Evolutionary conservation across 106 monocot genomes (phyloP), one percentile per base, ranked within the genome.

Genomic region (Posidonia australis): DNA sequence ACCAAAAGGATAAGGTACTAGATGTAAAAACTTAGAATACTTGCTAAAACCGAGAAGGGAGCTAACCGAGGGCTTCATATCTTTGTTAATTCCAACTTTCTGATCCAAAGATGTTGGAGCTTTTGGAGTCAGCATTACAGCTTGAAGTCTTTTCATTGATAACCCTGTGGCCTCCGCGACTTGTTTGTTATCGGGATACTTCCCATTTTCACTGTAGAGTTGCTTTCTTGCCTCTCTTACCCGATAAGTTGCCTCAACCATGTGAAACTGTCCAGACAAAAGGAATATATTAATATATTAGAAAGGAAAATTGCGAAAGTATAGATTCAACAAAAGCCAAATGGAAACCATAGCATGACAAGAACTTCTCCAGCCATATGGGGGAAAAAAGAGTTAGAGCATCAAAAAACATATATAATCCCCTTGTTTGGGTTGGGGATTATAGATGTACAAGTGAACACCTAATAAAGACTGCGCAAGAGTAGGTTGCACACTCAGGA

Each of bases 201-300:
- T 77, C 70, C 84, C 76, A 42, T 81, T 84, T 74, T 82, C 74
- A 61, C 73, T 81, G 64, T 80, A 84, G 17, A 94, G 79, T 69
- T 86, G 82, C 55, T 86, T 89, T 47, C 67, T 86, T 11, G 90
- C 89, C 64, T 86, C 86, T 60, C 68, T 69, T 57, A 94, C 90
- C 44, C 80, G 78, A 56, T 86, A 90, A 26, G 80, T 87, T 26
- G 94, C 94, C 21, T 94, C 89, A 25, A 90, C 94, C 89, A 94
- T 89, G 78, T 84, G 79, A 28, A 84, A 80, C 94, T 94, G 71
- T 60, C 25, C 59, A 49, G n/a, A 48, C 3, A 30, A 51, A 1
- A 45, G 45, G 49, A n/a, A 44, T 20, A 49, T 20, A 26, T 20
- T 20, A 16, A 59, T 17, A 6, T 16, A 18, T 59, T n/a, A 28